Evolutionary conservation across 441 rosid species (phyloP).

Genomic region (Adansonia rubrostipa): DNA sequence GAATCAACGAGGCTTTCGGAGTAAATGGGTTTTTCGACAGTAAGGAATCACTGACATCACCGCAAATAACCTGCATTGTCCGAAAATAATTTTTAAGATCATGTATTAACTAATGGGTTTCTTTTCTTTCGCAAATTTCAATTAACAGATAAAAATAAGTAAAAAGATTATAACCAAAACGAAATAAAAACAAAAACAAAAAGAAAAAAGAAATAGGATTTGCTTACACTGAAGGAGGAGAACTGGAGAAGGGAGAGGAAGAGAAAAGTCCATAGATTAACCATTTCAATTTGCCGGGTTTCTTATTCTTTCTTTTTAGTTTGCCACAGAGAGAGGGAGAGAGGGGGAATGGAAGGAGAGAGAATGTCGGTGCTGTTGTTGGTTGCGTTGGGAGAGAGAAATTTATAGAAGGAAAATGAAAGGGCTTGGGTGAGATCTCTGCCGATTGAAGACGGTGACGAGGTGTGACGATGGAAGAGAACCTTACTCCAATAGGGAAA

Average conservation of each 20-base stretch:
- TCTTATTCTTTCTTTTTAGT: neutral
- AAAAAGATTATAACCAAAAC: neutral
- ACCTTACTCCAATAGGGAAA: too few species aligned
- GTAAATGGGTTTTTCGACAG: constrained; percentile 64
- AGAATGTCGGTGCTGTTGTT: constrained; percentile 41
- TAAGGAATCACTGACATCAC: constrained; percentile 37
- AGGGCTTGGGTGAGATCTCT: neutral
- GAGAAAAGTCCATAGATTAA: constrained; percentile 29
- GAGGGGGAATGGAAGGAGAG: neutral
- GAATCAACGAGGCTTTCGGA: constrained; percentile 63
- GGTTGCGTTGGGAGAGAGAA: constrained; percentile 26
- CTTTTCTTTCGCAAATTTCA: neutral
- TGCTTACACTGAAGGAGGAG: constrained; percentile 49
- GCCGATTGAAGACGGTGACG: too few species aligned
- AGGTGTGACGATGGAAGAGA: too few species aligned
- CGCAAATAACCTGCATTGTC: constrained; percentile 61
- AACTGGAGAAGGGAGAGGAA: constrained; percentile 31
- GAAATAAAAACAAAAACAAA: neutral
- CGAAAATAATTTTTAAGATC: neutral
- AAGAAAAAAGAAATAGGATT: neutral
- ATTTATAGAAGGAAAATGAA: constrained; percentile 29
- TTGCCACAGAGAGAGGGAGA: neutral
- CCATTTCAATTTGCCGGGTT: constrained; percentile 31
- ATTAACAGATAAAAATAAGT: neutral
- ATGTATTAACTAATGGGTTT: too few species aligned